Evolutionary conservation across 768 basidiomycete species (phyloP).

Genomic region (Amanita muscaria): DNA sequence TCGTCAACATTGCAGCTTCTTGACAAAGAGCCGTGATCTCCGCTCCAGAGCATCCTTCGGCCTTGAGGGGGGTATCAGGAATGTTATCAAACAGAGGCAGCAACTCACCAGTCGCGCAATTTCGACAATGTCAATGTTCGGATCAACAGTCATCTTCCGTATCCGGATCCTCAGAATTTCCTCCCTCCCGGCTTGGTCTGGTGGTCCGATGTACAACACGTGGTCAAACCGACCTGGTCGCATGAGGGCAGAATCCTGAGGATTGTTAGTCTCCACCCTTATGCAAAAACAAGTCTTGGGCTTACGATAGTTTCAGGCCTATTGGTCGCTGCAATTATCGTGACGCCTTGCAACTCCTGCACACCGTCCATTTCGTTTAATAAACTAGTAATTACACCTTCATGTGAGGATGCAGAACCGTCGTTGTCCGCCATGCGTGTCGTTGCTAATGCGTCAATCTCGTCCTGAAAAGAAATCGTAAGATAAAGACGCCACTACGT

Average conservation of each 20-base stretch:
- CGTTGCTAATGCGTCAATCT: slow-evolving; percentile 89
- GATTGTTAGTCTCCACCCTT: not conserved
- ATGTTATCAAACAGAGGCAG: not conserved
- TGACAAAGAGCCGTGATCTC: slow-evolving; percentile 90
- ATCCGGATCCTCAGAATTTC: slow-evolving; percentile 82
- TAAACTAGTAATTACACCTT: slow-evolving; percentile 87
- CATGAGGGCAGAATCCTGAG: slow-evolving; percentile 88
- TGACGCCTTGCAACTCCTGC: slow-evolving; percentile 91
- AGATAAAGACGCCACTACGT: not conserved
- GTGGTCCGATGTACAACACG: slow-evolving; percentile 90
- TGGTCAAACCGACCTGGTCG: slow-evolving; percentile 92
- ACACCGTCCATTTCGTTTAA: slow-evolving; percentile 99
- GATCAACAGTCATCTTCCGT: slow-evolving; percentile 71
- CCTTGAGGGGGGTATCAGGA: slow-evolving; percentile 35
- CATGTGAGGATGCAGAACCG: slow-evolving; percentile 45
- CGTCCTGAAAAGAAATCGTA: slow-evolving; percentile 52
- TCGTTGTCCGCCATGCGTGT: slow-evolving; percentile 60
- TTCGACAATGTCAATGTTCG: slow-evolving; percentile 51
- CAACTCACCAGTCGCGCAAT: slow-evolving; percentile 61
- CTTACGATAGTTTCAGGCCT: slow-evolving; percentile 79
- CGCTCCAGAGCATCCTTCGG: slow-evolving; percentile 93
- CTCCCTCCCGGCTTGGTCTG: slow-evolving; percentile 66
- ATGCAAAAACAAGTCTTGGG: not conserved
- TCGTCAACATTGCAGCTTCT: slow-evolving; percentile 88
- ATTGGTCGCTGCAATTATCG: slow-evolving; percentile 93